Evolutionary conservation across 2,329 filamentous ascomycete species (phyloP).

Genomic region (Hymenoscyphus fructigenus): DNA sequence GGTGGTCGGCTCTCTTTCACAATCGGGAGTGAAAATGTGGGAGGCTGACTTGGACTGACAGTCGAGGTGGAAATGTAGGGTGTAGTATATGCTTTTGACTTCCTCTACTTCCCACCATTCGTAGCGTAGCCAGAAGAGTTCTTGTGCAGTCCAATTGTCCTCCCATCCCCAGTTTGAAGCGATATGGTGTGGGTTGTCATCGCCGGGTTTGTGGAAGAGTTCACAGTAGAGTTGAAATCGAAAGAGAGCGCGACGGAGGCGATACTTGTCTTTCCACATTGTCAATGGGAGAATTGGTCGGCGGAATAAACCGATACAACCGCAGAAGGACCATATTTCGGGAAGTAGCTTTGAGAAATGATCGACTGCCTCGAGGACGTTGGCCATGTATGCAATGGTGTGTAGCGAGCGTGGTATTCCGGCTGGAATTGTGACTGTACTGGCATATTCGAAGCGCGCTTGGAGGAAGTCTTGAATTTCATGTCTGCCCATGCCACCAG

Average conservation of each 20-base stretch:
- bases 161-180: conserved; percentile 5
- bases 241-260: conserved; percentile 16
- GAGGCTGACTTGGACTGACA: not conserved
- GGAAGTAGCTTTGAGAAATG: not conserved
- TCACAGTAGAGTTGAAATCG: conserved; percentile 16
- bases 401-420: not conserved
- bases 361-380: conserved; percentile 1
- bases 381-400: not conserved
- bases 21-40: not conserved
- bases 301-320: not conserved
- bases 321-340: not conserved
- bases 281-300: conserved; percentile 7
- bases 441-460: not conserved
- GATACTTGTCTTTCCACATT: conserved; percentile 15
- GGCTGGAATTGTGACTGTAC: not conserved
- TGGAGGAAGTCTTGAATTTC: not conserved
- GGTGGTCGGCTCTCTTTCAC: not conserved
- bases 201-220: conserved; percentile 15
- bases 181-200: not conserved
- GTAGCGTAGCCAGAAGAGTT: conserved; percentile 15
- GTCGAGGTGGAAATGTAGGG: conserved; percentile 7
- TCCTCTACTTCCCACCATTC: conserved; percentile 19
- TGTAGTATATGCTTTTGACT: conserved; percentile 17
- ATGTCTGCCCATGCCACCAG: not conserved
- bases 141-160: conserved; percentile 10